A percentile compares a stretch with the other conserved stretches of the same genome.
phyloP scores from a whole-genome alignment of 2,329 filamentous ascomycete genomes.

The Alternaria angustiovoidea region DNA sequence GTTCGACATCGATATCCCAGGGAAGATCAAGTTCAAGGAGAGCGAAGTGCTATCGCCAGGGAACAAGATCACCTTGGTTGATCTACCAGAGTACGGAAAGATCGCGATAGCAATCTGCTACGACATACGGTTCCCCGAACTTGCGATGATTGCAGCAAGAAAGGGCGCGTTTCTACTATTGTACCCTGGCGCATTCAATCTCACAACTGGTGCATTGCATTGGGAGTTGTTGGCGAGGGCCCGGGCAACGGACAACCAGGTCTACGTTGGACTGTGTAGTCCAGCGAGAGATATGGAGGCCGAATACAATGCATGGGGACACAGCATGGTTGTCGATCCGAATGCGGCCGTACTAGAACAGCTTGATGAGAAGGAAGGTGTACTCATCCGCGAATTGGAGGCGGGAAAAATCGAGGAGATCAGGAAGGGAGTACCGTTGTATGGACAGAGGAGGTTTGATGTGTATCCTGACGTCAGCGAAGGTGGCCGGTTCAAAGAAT shows the following conservation, averaged over 20 bases:
- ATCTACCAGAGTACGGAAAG: constrained; percentile 87
- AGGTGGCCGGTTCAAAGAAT: constrained; percentile 58
- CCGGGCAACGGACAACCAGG: constrained; percentile 90
- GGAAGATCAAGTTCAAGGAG: constrained; percentile 90
- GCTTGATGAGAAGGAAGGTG: constrained; percentile 79
- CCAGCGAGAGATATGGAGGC: constrained; percentile 82
- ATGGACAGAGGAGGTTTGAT: constrained; percentile 87
- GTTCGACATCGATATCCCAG: constrained; percentile 97
- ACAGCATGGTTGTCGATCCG: constrained; percentile 87
- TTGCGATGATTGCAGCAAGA: constrained; percentile 86
- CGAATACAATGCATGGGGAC: constrained; percentile 88
- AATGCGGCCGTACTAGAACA: constrained; percentile 83
- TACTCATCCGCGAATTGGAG: constrained; percentile 69
- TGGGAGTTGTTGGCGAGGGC: constrained; percentile 86
- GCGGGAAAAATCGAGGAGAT: constrained; percentile 53
- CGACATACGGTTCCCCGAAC: constrained; percentile 94
- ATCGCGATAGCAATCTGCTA: constrained; percentile 95
- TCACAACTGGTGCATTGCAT: constrained; percentile 89
- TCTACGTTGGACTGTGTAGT: constrained; percentile 92
- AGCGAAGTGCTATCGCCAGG: constrained; percentile 88
- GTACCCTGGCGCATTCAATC: constrained; percentile 97
- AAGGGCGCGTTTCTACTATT: constrained; percentile 86
- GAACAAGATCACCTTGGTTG: constrained; percentile 83
- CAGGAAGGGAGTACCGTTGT: constrained; percentile 79
- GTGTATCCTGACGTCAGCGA: constrained; percentile 90